These are phyloP conservation scores for Fusarium bulbicola DNA, from an alignment of 2,329 filamentous ascomycete species.

Conservation along the genomic window DNA sequence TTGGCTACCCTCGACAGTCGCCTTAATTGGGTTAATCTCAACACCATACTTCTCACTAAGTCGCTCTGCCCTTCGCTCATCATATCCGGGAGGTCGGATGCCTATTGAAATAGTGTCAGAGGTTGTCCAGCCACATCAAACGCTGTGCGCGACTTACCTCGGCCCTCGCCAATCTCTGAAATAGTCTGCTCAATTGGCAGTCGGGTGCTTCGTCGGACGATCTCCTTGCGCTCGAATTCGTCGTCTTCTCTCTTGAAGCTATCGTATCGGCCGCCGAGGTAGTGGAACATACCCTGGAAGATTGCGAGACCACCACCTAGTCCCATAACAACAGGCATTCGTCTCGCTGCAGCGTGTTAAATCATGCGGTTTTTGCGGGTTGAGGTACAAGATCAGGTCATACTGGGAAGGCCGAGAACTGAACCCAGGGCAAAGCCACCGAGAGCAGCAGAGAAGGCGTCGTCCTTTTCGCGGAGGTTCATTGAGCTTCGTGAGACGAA, in stretches of 20 bases:
- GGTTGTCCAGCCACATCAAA: neutral
- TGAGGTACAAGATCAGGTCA: constrained; percentile 61
- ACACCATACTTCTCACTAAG: constrained; percentile 89
- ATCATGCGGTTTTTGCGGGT: constrained; percentile 8
- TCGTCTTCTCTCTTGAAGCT: constrained; percentile 65
- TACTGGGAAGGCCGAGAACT: constrained; percentile 78
- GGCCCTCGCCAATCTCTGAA: constrained; percentile 83
- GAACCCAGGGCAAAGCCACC: constrained; percentile 81
- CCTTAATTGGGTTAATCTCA: constrained; percentile 76
- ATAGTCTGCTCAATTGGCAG: constrained; percentile 82
- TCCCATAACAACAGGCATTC: constrained; percentile 75
- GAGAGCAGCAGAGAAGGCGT: constrained; percentile 76
- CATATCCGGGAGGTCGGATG: constrained; percentile 82
- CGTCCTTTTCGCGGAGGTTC: constrained; percentile 87
- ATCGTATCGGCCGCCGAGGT: constrained; percentile 69
- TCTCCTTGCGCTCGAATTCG: constrained; percentile 81
- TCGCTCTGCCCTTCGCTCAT: constrained; percentile 81
- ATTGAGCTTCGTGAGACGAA: constrained; percentile 81
- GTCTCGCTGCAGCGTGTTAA: constrained; percentile 49
- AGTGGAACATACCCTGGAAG: constrained; percentile 71
- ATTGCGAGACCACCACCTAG: constrained; percentile 67
- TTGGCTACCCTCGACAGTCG: constrained; percentile 57
- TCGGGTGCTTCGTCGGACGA: constrained; percentile 76
- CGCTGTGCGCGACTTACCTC: constrained; percentile 66
- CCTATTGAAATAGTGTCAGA: constrained; percentile 59